Base-by-base conservation (phyloP, 1,284 basidiomycete genomes). In the Irpex sp. region DNA sequence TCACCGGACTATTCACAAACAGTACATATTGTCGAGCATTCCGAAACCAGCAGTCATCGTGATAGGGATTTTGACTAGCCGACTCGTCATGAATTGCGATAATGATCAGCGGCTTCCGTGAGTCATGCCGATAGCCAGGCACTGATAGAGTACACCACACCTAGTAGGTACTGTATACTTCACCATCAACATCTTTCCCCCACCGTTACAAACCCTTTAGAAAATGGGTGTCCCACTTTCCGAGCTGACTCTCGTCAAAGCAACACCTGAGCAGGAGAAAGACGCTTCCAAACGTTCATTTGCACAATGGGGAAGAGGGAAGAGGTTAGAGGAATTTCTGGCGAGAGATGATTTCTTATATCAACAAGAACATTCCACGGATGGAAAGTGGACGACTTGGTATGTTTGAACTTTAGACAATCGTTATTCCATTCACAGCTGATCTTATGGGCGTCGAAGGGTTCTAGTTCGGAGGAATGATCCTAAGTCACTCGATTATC, bases 321-420 rank as follows among this genome's bases (percentile, higher is more conserved):
- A 74, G 45, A 70, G 71, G 7, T 54, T 75, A 12, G 73, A 77
- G 28, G 65, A 77, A 49, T 80, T 75, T 63, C 56, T 78, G 6
- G 65, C 67, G 35, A 69, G 74, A 21, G 74, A 77, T 63, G 64
- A 58, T 5, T 58, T 71, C 16, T 66, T 80, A 67, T 74, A 78
- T 51, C 33, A 21, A 3, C 66, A 72, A 51, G 74, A 76, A 63
- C 78, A 79, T 61, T 73, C 77, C 3, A 45, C 57, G 5, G 64
- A 74, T 28, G 77, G 73, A 1, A 76, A 71, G 51, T 63, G 78
- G 35, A 71, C 69, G 5, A 75, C 74, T n/a, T 81, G 80, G 79
- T 75, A 55, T 36, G 64, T 60, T 37, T 42, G 5, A 12, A 16
- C 19, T 23, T 23, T 57, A 14, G n/a, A 45, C 39, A 39, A 19